phyloP scores from a whole-genome alignment of 768 basidiomycete species.

The Termitomyces sp. region DNA sequence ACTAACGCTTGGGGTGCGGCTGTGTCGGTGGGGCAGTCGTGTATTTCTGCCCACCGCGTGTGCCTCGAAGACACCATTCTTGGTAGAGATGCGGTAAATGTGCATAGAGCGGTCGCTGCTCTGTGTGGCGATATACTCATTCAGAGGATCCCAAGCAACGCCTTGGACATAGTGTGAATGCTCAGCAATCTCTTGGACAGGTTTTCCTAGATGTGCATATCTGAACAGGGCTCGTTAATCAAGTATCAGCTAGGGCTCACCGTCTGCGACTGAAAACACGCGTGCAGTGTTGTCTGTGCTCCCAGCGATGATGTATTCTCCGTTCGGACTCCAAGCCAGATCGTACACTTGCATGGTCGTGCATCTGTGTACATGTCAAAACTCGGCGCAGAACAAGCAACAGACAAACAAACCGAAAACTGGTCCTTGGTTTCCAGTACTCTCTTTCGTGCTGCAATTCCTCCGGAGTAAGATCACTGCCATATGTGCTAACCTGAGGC shows the following conservation, averaged over 20 bases:
- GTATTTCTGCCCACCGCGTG: conserved; percentile 89
- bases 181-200: conserved; percentile 85
- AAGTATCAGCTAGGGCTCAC: conserved; percentile 29
- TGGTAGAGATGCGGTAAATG: conserved; percentile 78
- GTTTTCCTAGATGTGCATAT: conserved; percentile 53
- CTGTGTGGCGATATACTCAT: conserved; percentile 96
- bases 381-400: background rate
- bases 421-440: conserved; percentile 86
- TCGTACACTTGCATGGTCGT: conserved; percentile 97
- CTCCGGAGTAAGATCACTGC: conserved; percentile 73
- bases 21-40: conserved; percentile 65
- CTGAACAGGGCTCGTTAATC: background rate
- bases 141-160: conserved; percentile 97
- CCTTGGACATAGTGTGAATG: conserved; percentile 98
- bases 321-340: conserved; percentile 93
- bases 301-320: conserved; percentile 92
- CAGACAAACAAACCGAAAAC: conserved; percentile 55
- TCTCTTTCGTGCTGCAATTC: conserved; percentile 90
- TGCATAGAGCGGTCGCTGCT: conserved; percentile 96
- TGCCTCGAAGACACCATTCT: conserved; percentile 79
- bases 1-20: conserved; percentile 62
- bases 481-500: conserved; percentile 68
- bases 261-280: conserved; percentile 72
- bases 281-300: conserved; percentile 94
- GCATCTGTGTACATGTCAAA: conserved; percentile 45